These are phyloP conservation scores for Agapanthus africanus DNA, from an alignment of 106 monocot species.

Conservation along the genomic window DNA sequence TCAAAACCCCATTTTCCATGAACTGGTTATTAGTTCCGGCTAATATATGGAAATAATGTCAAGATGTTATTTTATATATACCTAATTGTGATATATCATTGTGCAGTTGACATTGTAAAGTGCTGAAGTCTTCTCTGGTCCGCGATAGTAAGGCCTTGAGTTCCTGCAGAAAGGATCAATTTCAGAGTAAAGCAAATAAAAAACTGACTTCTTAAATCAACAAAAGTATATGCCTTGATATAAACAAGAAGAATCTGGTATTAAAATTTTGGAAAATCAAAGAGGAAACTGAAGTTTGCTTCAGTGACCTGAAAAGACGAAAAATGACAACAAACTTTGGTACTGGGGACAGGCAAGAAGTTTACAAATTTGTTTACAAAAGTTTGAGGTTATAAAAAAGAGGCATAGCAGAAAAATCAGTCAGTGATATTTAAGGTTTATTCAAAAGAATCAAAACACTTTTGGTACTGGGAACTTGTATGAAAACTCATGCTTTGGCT, in stretches of 20 bases:
- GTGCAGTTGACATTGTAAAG: conserved; percentile 46
- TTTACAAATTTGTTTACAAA: neutral
- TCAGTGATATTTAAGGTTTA: neutral
- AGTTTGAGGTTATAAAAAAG: neutral
- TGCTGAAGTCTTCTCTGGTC: conserved; percentile 28
- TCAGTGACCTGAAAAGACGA: neutral
- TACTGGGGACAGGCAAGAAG: neutral
- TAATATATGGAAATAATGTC: neutral
- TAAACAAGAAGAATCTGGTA: neutral
- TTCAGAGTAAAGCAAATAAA: too few relatives aligned
- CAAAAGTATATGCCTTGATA: too few relatives aligned
- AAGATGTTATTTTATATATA: conserved; percentile 5
- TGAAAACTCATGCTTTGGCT: too few relatives aligned
- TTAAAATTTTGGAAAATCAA: neutral
- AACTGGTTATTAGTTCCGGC: neutral
- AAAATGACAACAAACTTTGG: neutral
- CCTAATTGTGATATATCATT: conserved; percentile 44
- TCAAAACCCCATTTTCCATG: neutral
- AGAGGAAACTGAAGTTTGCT: neutral
- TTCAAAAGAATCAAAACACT: too few relatives aligned
- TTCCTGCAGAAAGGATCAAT: conserved; percentile 28
- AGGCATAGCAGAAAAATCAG: neutral
- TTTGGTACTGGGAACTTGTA: too few relatives aligned
- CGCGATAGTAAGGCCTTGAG: conserved; percentile 38
- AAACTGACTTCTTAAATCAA: too few relatives aligned